Evolutionary conservation across 2,329 filamentous ascomycete genomes (phyloP), one percentile per base, ranked within the genome.

Genomic region (Aspergillus alliaceus): DNA sequence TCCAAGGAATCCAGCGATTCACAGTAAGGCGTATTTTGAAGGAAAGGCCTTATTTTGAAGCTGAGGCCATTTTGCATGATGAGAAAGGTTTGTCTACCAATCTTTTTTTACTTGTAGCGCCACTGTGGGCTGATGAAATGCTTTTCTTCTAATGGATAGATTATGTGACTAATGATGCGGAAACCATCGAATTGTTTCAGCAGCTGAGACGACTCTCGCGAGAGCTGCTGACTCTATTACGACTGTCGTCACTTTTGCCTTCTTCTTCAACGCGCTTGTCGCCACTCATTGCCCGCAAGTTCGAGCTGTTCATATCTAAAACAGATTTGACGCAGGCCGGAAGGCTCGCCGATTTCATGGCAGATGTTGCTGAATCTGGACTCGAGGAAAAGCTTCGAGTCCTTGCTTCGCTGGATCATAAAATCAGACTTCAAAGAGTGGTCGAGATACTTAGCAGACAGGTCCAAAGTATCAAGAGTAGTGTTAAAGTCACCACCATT

Each of bases 371-470:
- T 2, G 91, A 96, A 61, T 88, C 90, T 51, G 89, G 86, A 9
- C 90, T 96, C 62, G 91, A 96, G 72, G 95, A 99, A 71, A 97
- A 96, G 74, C 82, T 99, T 53, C 86, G 90, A 55, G 85, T 99
- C 15, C 80, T 99, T 34, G 86, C 91, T n/a, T 87, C 92, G 0
- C 76, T 96, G 5, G 87, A 93, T 66, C 81, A 95, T 47, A 90
- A 90, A 64, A 85, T 89, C 47, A 84, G 95, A 35, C 82, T 98
- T 53, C 86, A 89, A 61, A 89, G 88, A 66, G 91, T 96, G 15
- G 88, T 96, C 56, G 90, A 93, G 68, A 82, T 98, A 32, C 78
- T 99, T 37, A 88, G 90, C 66, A 86, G 90, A 42, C 92, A 97
- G 71, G 87, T 96, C 51, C 84, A 86, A 46, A 87, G 82, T 54